phyloP scores from a whole-genome alignment of 164 flowering plant species.

The Annona squamosa region DNA sequence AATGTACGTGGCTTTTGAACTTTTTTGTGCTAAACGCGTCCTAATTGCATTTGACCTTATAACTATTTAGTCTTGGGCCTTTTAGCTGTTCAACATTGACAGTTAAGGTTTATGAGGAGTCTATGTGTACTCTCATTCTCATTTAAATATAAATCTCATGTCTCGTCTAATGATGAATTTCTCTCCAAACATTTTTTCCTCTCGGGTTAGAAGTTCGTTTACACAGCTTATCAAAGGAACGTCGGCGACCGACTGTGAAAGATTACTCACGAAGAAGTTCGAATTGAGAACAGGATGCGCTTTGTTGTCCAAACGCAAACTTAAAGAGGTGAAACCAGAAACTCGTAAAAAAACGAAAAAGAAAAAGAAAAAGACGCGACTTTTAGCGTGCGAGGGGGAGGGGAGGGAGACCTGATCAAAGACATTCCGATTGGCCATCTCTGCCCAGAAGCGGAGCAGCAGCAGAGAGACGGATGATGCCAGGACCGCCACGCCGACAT shows the following conservation, averaged over 20 bases:
- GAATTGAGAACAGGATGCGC: neutral
- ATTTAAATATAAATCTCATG: too few relatives aligned
- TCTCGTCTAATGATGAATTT: too few relatives aligned
- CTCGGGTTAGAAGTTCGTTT: too few relatives aligned
- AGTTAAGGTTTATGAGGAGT: too few relatives aligned
- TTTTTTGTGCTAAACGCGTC: too few relatives aligned
- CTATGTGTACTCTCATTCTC: too few relatives aligned
- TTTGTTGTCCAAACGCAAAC: neutral
- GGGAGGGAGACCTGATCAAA: constrained; percentile 44
- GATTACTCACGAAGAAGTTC: neutral
- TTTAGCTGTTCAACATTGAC: too few relatives aligned
- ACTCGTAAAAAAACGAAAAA: neutral
- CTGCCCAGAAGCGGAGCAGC: constrained; percentile 49
- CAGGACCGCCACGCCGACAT: constrained; percentile 32
- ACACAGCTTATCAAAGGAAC: neutral
- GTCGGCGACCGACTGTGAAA: neutral
- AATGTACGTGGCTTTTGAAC: too few relatives aligned
- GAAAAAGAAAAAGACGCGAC: neutral
- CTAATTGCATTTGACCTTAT: too few relatives aligned
- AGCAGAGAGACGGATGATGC: constrained; percentile 40
- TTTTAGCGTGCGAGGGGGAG: neutral
- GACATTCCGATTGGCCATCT: constrained; percentile 54
- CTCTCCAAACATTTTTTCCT: too few relatives aligned
- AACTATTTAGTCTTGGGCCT: too few relatives aligned
- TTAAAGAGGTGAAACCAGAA: neutral